Conservation (phyloP, 495 filamentous ascomycete species). For the Lasiosphaeria ovina region DNA sequence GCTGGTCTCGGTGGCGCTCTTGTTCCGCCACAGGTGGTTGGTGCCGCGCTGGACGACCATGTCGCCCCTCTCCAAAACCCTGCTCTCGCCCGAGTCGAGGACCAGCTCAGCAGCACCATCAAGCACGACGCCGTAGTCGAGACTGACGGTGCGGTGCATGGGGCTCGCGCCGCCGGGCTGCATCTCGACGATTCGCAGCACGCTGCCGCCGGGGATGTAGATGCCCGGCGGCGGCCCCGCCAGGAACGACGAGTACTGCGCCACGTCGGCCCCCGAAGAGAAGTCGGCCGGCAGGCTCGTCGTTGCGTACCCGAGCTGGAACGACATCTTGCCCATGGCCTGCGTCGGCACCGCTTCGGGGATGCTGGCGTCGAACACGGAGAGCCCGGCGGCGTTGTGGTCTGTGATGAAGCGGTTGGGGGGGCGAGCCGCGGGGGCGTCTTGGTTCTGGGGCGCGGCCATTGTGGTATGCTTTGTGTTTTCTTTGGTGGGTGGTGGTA, state of each 20-base stretch:
- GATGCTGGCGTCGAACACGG: slow-evolving; percentile 40
- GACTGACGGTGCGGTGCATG: slow-evolving; percentile 62
- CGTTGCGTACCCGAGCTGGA: slow-evolving; percentile 40
- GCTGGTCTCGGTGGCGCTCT: slow-evolving; percentile 46
- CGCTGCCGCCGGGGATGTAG: slow-evolving; percentile 40
- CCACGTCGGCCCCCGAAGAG: slow-evolving; percentile 35
- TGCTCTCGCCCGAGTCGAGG: slow-evolving; percentile 54
- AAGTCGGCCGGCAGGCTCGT: slow-evolving; percentile 28
- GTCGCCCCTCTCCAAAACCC: slow-evolving; percentile 32
- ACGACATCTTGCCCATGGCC: slow-evolving; percentile 38
- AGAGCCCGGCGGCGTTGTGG: slow-evolving; percentile 40
- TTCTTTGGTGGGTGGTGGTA: too few species aligned
- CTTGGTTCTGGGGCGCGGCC: too few species aligned
- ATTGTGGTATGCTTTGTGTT: too few species aligned
- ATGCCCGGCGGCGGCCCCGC: slow-evolving; percentile 28
- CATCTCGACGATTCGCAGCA: slow-evolving; percentile 53
- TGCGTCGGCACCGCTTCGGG: slow-evolving; percentile 37
- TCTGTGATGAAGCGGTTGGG: slow-evolving; percentile 45
- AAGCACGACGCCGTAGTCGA: slow-evolving; percentile 67
- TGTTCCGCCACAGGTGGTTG: slow-evolving; percentile 61
- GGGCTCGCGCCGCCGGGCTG: slow-evolving; percentile 39
- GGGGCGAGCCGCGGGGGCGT: slow-evolving; percentile 12
- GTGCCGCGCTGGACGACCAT: slow-evolving; percentile 54
- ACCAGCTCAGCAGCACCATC: slow-evolving; percentile 57
- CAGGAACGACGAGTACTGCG: slow-evolving; percentile 39